These are phyloP conservation scores for Lasiodiplodia sp. DNA, from an alignment of 2,329 filamentous ascomycete genomes.

Conservation along the genomic window DNA sequence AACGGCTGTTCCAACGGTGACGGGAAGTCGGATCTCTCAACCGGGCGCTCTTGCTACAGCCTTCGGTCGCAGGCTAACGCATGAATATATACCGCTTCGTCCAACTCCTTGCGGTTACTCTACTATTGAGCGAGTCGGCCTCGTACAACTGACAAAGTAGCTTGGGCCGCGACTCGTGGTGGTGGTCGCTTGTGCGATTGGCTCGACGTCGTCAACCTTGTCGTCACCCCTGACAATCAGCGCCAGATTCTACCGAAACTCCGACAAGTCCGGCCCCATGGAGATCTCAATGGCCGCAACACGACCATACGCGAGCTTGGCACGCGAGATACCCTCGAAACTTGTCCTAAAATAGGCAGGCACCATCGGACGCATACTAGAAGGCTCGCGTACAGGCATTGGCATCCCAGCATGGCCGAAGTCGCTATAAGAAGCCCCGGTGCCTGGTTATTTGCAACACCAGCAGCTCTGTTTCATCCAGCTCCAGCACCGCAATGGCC, in stretches of 20 bases:
- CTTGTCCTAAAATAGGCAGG: slow-evolving; percentile 20
- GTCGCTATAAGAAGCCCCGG: slow-evolving; percentile 1
- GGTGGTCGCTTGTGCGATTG: neutral
- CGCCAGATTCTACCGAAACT: slow-evolving; percentile 9
- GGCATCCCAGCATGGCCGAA: neutral
- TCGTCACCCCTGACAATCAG: neutral
- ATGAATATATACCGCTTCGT: neutral
- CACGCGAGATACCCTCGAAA: neutral
- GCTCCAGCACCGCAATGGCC: slow-evolving; percentile 11
- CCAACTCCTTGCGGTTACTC: neutral
- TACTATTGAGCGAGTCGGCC: neutral
- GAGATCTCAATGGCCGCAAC: slow-evolving; percentile 11
- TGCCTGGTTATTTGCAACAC: no score
- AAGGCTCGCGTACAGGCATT: slow-evolving; percentile 16
- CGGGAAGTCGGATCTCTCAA: neutral
- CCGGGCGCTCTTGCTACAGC: neutral
- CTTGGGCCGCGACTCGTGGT: slow-evolving; percentile 14
- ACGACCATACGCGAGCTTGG: neutral
- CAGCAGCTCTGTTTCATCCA: neutral
- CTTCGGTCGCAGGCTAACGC: neutral
- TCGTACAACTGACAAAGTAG: neutral
- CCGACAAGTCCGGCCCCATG: slow-evolving; percentile 14
- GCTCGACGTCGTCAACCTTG: neutral
- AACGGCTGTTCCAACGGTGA: no score
- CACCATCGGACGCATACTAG: neutral